phyloP scores from a whole-genome alignment of 768 basidiomycete species.

The Suillus subaureus region DNA sequence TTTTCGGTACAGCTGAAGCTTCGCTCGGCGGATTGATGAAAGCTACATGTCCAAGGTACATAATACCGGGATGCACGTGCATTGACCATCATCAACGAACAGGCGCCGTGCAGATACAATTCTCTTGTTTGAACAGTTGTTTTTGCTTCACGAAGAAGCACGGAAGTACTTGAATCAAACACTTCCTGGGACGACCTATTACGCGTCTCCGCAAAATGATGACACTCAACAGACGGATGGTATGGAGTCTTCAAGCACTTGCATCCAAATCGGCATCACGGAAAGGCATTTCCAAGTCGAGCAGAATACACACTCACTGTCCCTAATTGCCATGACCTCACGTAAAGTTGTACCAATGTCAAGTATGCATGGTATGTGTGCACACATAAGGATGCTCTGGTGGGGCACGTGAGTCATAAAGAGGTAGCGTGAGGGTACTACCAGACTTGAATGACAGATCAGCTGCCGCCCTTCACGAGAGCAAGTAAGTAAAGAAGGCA shows the following conservation, averaged over 20 bases:
- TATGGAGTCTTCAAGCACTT: neutral
- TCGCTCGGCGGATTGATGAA: neutral
- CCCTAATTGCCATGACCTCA: slow-evolving; percentile 25
- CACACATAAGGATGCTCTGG: slow-evolving; percentile 18
- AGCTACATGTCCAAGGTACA: neutral
- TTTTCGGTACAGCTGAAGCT: neutral
- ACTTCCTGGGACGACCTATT: neutral
- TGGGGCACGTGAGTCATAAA: too few relatives aligned
- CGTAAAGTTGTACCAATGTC: slow-evolving; percentile 24
- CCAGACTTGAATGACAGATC: too few relatives aligned
- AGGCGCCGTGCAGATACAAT: neutral
- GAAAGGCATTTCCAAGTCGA: neutral
- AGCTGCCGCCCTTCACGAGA: too few relatives aligned
- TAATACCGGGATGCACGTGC: too few relatives aligned
- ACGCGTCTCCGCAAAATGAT: neutral
- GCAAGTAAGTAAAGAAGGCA: too few relatives aligned
- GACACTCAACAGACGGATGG: neutral
- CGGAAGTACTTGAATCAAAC: neutral
- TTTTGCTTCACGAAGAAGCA: neutral
- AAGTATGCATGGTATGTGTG: slow-evolving; percentile 21
- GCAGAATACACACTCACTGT: slow-evolving; percentile 11
- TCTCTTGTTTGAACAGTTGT: neutral
- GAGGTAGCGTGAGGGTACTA: too few relatives aligned
- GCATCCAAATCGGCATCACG: neutral
- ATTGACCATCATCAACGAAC: neutral